These are phyloP conservation scores for Vitis vinifera DNA, from an alignment of 164 flowering plant species.

Conservation along the genomic window DNA sequence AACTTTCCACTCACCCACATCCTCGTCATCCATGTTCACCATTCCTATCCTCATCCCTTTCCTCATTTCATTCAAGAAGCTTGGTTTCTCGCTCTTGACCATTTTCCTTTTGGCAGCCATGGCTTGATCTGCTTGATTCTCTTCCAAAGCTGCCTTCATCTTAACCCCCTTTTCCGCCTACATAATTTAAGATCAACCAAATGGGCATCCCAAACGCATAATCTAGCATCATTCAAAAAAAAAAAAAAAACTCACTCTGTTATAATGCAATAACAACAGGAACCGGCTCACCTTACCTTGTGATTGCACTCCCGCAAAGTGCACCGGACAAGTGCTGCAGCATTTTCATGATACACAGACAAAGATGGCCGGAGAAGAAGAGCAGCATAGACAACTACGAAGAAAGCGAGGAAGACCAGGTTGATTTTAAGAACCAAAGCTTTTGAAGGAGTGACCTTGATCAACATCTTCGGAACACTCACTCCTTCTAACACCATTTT, in stretches of 20 bases:
- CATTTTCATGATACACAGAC: constrained; percentile 35
- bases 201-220: constrained; percentile 9
- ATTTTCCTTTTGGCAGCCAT: constrained; percentile 9
- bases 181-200: constrained; percentile 7
- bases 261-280: no score
- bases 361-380: constrained; percentile 65
- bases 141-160: constrained; percentile 55
- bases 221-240: neutral
- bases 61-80: constrained; percentile 41
- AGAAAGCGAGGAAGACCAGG: constrained; percentile 60
- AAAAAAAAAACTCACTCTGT: neutral
- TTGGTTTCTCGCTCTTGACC: constrained; percentile 51
- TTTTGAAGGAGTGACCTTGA: constrained; percentile 58
- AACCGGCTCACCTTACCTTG: constrained; percentile 86
- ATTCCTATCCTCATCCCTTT: constrained; percentile 55
- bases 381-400: constrained; percentile 52
- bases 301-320: constrained; percentile 69
- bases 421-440: constrained; percentile 68
- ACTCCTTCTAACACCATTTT: constrained; percentile 19
- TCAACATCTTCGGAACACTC: constrained; percentile 25
- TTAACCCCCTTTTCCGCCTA: constrained; percentile 45
- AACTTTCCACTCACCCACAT: constrained; percentile 47
- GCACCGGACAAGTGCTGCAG: constrained; percentile 54
- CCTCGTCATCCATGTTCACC: constrained; percentile 76
- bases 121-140: constrained; percentile 8